phyloP scores from a whole-genome alignment of 257 asterid genomes.

The Solanum virginianum region DNA sequence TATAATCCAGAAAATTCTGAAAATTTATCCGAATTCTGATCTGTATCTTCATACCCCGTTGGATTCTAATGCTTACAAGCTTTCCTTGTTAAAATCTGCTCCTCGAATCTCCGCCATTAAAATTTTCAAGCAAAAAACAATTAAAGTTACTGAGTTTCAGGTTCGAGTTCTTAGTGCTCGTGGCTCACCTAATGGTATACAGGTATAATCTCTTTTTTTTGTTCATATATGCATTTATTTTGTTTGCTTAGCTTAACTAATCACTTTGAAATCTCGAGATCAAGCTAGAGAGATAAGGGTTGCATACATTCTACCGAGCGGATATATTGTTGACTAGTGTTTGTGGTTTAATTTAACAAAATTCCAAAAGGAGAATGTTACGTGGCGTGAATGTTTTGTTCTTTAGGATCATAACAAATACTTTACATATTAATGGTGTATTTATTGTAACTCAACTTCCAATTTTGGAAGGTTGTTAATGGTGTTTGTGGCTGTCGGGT shows the following conservation, averaged over 20 bases:
- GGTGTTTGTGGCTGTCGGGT: not conserved
- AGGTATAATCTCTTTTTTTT: conserved; percentile 28
- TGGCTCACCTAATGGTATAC: conserved; percentile 87
- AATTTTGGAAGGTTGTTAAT: not conserved
- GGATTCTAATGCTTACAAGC: conserved; percentile 61
- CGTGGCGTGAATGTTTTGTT: not conserved
- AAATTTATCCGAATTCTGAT: conserved; percentile 54
- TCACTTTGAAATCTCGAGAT: not conserved
- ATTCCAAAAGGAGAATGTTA: not conserved
- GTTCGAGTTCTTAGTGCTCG: conserved; percentile 62
- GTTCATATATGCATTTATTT: not conserved
- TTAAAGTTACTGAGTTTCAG: conserved; percentile 47
- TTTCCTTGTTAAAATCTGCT: conserved; percentile 45
- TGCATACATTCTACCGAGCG: fast-evolving
- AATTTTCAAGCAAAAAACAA: conserved; percentile 42
- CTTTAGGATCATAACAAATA: not conserved
- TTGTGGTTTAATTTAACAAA: not conserved
- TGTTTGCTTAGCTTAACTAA: not conserved
- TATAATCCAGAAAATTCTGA: conserved; percentile 49
- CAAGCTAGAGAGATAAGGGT: not conserved
- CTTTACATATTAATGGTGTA: not conserved
- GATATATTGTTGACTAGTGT: not conserved
- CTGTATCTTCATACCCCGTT: conserved; percentile 70
- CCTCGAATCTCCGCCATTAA: conserved; percentile 66
- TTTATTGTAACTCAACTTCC: not conserved